These are phyloP conservation scores for Schoenoplectus tabernaemontani DNA, from an alignment of 202 grass and related monocot species.

Conservation along the genomic window DNA sequence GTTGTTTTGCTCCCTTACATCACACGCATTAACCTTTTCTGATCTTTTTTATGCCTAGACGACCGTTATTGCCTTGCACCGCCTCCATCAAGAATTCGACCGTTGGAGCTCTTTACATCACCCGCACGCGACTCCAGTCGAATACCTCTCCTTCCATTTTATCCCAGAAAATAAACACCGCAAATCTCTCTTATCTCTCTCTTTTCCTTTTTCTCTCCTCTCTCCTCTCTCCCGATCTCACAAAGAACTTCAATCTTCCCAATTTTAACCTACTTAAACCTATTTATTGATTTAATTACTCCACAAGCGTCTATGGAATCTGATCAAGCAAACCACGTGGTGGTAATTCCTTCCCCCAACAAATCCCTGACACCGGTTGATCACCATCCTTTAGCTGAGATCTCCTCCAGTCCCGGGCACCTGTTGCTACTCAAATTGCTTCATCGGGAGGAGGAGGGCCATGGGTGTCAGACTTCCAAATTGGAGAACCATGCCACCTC, in stretches of 20 bases:
- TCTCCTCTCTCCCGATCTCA: not conserved
- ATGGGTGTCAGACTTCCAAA: constrained; percentile 36
- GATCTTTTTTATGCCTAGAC: not conserved
- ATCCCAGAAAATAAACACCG: not conserved
- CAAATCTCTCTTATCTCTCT: not conserved
- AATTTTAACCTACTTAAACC: not conserved
- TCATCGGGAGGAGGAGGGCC: constrained; percentile 73
- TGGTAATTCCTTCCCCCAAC: constrained; percentile 16
- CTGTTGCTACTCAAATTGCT: constrained; percentile 83
- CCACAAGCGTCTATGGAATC: constrained; percentile 4
- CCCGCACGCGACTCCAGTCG: not conserved
- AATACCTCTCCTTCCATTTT: constrained; percentile 1
- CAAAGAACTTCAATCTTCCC: not conserved
- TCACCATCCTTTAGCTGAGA: constrained; percentile 64
- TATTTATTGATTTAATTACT: not conserved
- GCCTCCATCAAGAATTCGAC: constrained; percentile 11
- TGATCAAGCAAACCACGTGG: not conserved
- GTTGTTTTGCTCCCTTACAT: not conserved
- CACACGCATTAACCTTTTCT: not conserved
- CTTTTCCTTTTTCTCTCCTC: not conserved
- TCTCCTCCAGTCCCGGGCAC: constrained; percentile 65
- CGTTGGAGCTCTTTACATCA: constrained; percentile 16
- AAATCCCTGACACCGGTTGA: constrained; percentile 3
- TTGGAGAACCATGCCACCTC: constrained; percentile 59
- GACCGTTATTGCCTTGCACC: not conserved